Conservation (phyloP, 2,329 filamentous ascomycete genomes). For the Orbilia javanica region DNA sequence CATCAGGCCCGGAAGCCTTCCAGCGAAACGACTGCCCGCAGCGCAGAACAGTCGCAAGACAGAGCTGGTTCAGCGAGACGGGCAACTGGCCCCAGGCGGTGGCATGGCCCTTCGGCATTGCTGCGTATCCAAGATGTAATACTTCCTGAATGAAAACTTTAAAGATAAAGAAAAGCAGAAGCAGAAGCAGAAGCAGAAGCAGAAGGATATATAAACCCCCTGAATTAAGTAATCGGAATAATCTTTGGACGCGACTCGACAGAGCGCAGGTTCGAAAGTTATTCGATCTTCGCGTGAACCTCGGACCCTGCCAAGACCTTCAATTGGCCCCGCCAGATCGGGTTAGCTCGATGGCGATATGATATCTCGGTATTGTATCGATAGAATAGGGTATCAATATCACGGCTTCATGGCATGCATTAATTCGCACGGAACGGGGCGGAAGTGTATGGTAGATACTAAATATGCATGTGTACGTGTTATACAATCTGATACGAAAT, state of each 20-base stretch:
- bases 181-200: not conserved
- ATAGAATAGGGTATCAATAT: not conserved
- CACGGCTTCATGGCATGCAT: not conserved
- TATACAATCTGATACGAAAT: not conserved
- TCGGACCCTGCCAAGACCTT: constrained; percentile 51
- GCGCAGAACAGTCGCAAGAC: constrained; percentile 91
- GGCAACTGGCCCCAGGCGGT: constrained; percentile 87
- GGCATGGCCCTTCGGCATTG: constrained; percentile 36
- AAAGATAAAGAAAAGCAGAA: not conserved
- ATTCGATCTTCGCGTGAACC: constrained; percentile 47
- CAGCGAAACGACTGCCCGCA: constrained; percentile 98
- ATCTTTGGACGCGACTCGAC: constrained; percentile 26
- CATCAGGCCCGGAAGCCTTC: constrained; percentile 81
- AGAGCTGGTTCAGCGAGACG: constrained; percentile 84
- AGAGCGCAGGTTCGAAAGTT: too few relatives aligned
- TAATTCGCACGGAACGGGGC: too few relatives aligned
- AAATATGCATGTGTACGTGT: not conserved
- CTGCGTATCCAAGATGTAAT: too few relatives aligned
- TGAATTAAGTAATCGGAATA: constrained; percentile 18
- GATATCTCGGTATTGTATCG: not conserved
- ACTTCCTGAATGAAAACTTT: not conserved
- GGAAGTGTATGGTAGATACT: not conserved
- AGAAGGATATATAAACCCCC: constrained; percentile 6
- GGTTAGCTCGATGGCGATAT: constrained; percentile 25
- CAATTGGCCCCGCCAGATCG: constrained; percentile 42